Evolutionary conservation across 306 rosid species (phyloP), one percentile per base, ranked within the genome.

Genomic region (Vigna angularis): DNA sequence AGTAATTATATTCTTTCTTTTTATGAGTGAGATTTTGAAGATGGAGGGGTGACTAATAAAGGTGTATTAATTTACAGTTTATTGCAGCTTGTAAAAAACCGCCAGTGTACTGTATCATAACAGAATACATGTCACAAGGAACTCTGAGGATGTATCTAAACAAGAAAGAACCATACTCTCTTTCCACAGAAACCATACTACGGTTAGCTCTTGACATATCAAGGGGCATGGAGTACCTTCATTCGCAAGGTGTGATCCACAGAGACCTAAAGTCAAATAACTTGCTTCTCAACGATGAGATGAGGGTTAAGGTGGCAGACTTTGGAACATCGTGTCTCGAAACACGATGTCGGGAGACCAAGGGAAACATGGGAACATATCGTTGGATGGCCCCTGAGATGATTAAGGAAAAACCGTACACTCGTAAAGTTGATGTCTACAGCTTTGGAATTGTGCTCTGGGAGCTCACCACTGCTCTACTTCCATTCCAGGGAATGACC

Each of bases 351-450:
- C 87, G 52, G 20, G 98, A 92, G 79, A 89, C 96, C n/a, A 94
- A 94, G 69, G 98, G 98, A 74, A 94, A 94, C 90, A 94, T 83
- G 93, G 98, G 98, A 69, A 94, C 98, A 12, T 94, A 94, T 66
- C 96, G 97, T 53, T 94, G 98, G 98, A 92, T 90, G 98, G 98
- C 98, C 17, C 98, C 98, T 0, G 98, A 94, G 89, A 94, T 94
- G 98, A 83, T 94, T 59, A 92, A 89, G 89, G 98, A 94, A 81
- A 92, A 94, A 72, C 89, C 92, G 6, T 94, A 82, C 40, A 83
- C 97, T 42, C 88, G 97, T 42, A 94, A 94, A 69, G 98, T 94
- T 70, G 98, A 94, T 78, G 98, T 94, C 3, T 94, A 94, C 81
- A 94, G 98, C 65, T 94, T 94, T 34, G 98, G 98, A 42, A 94